phyloP scores from a whole-genome alignment of 108 stramenopile species.

The Skeletonema potamos region DNA sequence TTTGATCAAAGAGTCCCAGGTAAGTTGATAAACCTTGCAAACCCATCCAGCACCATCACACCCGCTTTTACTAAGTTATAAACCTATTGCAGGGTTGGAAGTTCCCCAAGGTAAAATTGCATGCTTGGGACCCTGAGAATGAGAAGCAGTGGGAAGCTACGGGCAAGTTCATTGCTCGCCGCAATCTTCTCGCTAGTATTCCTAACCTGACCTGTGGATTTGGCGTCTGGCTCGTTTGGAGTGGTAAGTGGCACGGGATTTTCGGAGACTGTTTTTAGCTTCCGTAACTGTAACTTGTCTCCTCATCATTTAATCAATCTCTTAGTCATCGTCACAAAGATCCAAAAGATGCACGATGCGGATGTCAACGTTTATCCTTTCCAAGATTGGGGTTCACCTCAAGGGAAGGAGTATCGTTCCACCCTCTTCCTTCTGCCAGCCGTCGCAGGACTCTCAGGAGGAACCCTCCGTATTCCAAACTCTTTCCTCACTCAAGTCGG shows the following conservation, averaged over 20 bases:
- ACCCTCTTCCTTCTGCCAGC: slow-evolving; percentile 27
- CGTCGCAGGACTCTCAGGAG: slow-evolving; percentile 36
- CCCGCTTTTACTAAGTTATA: not conserved
- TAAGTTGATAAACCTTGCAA: not conserved
- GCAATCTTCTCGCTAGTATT: slow-evolving; percentile 29
- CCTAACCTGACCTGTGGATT: slow-evolving; percentile 35
- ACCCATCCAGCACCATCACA: not conserved
- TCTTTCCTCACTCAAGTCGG: slow-evolving; percentile 30
- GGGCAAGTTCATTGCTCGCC: slow-evolving; percentile 18
- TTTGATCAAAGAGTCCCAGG: not conserved
- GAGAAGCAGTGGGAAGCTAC: slow-evolving; percentile 15
- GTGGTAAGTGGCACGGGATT: too few relatives aligned
- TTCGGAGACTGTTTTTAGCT: too few relatives aligned
- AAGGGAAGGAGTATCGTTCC: slow-evolving; percentile 32
- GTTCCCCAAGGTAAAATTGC: not conserved
- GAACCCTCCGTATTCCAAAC: slow-evolving; percentile 41
- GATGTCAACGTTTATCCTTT: slow-evolving; percentile 30
- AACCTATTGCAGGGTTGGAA: not conserved
- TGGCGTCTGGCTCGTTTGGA: slow-evolving; percentile 43
- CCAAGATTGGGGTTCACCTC: slow-evolving; percentile 24
- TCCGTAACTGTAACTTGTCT: too few relatives aligned
- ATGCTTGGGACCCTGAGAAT: slow-evolving; percentile 1
- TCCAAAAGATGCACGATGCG: slow-evolving; percentile 38
- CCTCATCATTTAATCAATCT: too few relatives aligned
- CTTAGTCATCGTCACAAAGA: slow-evolving; percentile 40